These are phyloP conservation scores for Nigrospora sphaerica DNA, from an alignment of 2,329 filamentous ascomycete species.

Conservation along the genomic window DNA sequence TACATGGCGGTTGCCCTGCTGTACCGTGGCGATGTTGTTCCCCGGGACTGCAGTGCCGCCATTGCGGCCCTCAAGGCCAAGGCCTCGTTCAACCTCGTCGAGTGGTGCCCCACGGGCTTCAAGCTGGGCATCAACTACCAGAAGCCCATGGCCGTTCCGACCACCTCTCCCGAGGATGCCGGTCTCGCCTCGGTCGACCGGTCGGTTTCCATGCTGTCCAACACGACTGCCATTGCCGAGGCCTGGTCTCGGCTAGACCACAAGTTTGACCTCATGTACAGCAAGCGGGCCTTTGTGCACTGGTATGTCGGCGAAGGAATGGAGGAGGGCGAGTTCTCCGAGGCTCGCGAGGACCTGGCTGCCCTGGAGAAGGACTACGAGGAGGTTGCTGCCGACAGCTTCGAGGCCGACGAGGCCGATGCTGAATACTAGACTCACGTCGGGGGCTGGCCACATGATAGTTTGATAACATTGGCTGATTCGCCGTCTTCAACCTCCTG, in stretches of 20 bases:
- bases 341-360: conserved; percentile 79
- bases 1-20: conserved; percentile 70
- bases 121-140: conserved; percentile 73
- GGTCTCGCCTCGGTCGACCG: conserved; percentile 56
- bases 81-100: conserved; percentile 65
- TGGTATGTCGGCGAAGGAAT: conserved; percentile 86
- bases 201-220: conserved; percentile 65
- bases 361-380: conserved; percentile 84
- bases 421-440: conserved; percentile 68
- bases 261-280: conserved; percentile 76
- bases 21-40: conserved; percentile 66
- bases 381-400: conserved; percentile 72
- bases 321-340: conserved; percentile 87
- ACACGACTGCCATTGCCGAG: conserved; percentile 68
- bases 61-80: conserved; percentile 64
- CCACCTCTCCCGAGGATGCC: conserved; percentile 42
- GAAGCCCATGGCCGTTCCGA: conserved; percentile 54
- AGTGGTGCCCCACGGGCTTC: conserved; percentile 71
- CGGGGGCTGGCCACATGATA: conserved; percentile 1
- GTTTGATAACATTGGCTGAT: conserved; percentile 1
- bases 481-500: too few relatives aligned
- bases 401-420: conserved; percentile 56
- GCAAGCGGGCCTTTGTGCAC: conserved; percentile 69
- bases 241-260: conserved; percentile 66
- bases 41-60: conserved; percentile 61